Conservation (phyloP, 257 asterid species). For the Nicotiana knightiana region DNA sequence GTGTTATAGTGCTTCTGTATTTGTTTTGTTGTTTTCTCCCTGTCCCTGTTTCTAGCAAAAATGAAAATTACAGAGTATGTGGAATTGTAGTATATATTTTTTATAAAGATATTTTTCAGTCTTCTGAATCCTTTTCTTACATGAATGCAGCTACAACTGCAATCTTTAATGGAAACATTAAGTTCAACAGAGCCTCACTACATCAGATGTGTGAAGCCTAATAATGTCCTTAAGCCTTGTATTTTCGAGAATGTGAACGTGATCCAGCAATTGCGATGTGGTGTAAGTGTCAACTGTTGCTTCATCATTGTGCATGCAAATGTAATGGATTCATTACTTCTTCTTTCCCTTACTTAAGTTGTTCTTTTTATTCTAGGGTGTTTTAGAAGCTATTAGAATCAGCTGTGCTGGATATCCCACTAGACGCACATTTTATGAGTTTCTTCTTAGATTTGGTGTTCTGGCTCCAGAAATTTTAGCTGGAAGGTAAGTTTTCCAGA, state of each 20-base stretch:
- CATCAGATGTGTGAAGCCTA: constrained; percentile 98
- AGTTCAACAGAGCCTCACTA: constrained; percentile 95
- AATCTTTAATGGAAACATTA: constrained; percentile 95
- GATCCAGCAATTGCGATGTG: constrained; percentile 96
- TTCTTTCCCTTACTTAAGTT: background rate
- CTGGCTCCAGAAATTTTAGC: constrained; percentile 71
- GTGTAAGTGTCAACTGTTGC: constrained; percentile 63
- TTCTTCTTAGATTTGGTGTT: constrained; percentile 97
- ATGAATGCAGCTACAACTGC: constrained; percentile 83
- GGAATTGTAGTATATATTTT: background rate
- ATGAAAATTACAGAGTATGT: background rate
- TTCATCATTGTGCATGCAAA: background rate
- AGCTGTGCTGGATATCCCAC: constrained; percentile 99
- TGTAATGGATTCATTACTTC: background rate
- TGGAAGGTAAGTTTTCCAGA: constrained; percentile 46
- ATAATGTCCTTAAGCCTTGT: constrained; percentile 85
- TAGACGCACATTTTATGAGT: constrained; percentile 92
- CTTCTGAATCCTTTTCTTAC: constrained; percentile 22
- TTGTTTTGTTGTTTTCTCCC: background rate
- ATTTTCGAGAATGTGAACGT: constrained; percentile 86
- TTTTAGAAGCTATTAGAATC: constrained; percentile 95
- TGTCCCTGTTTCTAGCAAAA: background rate
- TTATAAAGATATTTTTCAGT: constrained; percentile 14
- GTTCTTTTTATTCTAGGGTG: constrained; percentile 51
- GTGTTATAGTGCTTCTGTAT: background rate